Evolutionary conservation across 331 rosid species (phyloP), one percentile per base, ranked within the genome.

Genomic region (Cydonia oblonga): DNA sequence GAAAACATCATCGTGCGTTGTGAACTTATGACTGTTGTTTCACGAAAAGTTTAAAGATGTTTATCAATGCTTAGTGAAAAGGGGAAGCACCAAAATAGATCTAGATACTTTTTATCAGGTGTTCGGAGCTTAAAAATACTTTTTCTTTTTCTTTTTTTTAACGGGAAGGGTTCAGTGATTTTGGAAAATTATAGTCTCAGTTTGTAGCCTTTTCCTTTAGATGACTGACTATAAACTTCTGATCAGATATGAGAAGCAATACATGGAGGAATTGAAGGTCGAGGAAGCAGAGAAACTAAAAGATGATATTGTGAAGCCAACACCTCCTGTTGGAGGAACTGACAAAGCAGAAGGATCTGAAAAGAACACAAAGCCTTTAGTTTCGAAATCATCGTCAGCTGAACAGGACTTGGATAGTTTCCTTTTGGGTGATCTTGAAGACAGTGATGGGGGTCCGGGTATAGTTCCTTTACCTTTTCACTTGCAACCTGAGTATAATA

Each of bases 381-480:
- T 89, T 72, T 87, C 97, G 24, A 87, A 84, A 51, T 71, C 92
- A 79, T 86, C 96, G 46, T 82, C 96, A 29, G 80, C 88, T 72
- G 99, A 91, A 77, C 96, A 91, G 82, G 99, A 95, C 79, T 78
- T 91, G 83, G 97, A 95, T 78, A 83, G 92, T 20, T 95, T 95
- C 79, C 96, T 95, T 75, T 91, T 95, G 81, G 99, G 97, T 67
- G 99, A 95, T 87, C 96, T 90, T 76, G 99, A 91, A 84, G 99
- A 90, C 81, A 90, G 96, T 63, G 99, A 95, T 75, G 97, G 86
- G 26, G 96, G 80, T 75, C 84, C 85, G 81, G 96, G 97, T 90
- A 81, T 71, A 60, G 79, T 68, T 66, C 28, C 70, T 68, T 30
- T 77, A 16, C 12, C 56, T n/a, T 28, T 44, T 56, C 63, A 54